A percentile compares a stretch with the other conserved stretches of the same genome.
These are phyloP conservation scores for Zymoseptoria pseudotritici DNA, from an alignment of 2,329 filamentous ascomycete genomes.

Conservation along the genomic window DNA sequence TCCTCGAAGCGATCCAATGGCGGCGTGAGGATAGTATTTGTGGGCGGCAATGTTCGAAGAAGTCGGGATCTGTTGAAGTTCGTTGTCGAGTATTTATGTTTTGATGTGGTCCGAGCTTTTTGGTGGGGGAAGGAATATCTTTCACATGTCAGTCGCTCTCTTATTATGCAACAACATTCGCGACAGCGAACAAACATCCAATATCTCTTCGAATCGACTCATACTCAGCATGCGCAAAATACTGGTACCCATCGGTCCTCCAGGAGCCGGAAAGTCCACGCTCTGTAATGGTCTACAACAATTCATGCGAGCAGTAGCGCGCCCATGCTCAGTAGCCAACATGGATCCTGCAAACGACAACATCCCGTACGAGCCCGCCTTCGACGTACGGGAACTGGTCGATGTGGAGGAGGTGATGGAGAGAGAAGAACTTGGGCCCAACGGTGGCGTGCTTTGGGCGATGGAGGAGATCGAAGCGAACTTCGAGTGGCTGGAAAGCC, in stretches of 20 bases:
- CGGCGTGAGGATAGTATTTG: not conserved
- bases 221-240: constrained; percentile 19
- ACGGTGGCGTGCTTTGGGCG: constrained; percentile 86
- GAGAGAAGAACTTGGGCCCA: constrained; percentile 81
- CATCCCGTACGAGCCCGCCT: constrained; percentile 77
- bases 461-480: constrained; percentile 93
- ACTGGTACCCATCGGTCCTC: constrained; percentile 56
- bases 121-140: not conserved
- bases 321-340: constrained; percentile 91
- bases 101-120: not conserved
- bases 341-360: constrained; percentile 95
- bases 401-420: constrained; percentile 94
- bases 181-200: not conserved
- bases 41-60: not conserved
- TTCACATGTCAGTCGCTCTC: not conserved
- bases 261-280: constrained; percentile 91
- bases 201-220: not conserved
- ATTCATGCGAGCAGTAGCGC: constrained; percentile 91
- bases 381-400: constrained; percentile 83
- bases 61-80: not conserved
- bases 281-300: constrained; percentile 99
- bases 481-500: constrained; percentile 81
- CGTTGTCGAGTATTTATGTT: not conserved
- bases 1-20: no score
- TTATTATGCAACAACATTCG: not conserved